phyloP scores from a whole-genome alignment of 2,329 filamentous ascomycete genomes.

The Ophiocordyceps unilateralis region DNA sequence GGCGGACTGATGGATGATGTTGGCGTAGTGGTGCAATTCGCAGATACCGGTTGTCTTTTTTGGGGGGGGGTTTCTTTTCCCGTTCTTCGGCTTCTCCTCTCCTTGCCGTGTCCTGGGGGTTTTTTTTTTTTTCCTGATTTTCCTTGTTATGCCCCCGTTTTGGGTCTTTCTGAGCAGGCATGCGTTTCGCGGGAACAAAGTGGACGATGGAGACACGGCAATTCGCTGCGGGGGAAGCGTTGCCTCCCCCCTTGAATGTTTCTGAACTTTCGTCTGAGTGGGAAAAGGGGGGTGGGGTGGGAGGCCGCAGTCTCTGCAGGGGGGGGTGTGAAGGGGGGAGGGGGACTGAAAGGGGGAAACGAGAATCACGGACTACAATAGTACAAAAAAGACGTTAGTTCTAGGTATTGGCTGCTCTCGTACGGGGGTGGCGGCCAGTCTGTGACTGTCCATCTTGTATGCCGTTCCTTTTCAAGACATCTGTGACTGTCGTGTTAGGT shows the following conservation, averaged over 20 bases:
- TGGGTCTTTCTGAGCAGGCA: not conserved
- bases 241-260: not conserved
- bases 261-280: not conserved
- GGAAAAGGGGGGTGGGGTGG: no score
- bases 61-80: not conserved
- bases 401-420: not conserved
- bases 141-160: not conserved
- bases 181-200: not conserved
- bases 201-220: no score
- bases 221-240: not conserved
- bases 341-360: not conserved
- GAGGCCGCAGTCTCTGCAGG: not conserved
- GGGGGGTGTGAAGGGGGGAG: not conserved
- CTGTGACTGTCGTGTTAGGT: no score
- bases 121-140: not conserved
- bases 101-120: not conserved
- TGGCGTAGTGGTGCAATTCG: slow-evolving; percentile 1
- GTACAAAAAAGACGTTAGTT: not conserved
- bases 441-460: not conserved
- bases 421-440: not conserved
- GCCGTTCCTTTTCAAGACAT: no score
- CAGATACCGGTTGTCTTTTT: not conserved
- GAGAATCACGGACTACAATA: not conserved
- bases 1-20: not conserved
- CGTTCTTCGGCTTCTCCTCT: not conserved